Percentiles rank a stretch among this genome's conserved stretches.
Evolutionary conservation across 2,329 filamentous ascomycete genomes (phyloP).

Genomic region (Pyricularia sp.): DNA sequence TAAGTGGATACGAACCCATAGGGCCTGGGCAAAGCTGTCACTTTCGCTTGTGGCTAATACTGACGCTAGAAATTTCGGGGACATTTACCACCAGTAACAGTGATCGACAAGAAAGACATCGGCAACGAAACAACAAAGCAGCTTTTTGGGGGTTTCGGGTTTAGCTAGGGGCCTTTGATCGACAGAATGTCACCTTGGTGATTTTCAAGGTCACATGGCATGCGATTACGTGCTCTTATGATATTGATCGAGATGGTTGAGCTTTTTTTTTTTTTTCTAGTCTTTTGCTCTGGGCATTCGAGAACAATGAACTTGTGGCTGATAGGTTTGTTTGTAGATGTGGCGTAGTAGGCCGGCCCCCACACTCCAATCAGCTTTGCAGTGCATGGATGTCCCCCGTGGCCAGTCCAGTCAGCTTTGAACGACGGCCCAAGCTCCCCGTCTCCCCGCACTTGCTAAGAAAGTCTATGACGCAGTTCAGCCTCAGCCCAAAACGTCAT

Average conservation of each 20-base stretch:
- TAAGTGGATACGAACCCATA: background rate
- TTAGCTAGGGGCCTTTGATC: background rate
- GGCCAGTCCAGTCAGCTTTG: background rate
- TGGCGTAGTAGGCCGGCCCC: background rate
- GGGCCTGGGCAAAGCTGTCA: background rate
- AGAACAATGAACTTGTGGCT: background rate
- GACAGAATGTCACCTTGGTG: background rate
- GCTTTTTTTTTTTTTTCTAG: no score
- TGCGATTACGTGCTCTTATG: background rate
- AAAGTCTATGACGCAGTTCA: slow-evolving; percentile 1
- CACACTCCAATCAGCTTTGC: background rate
- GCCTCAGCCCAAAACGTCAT: slow-evolving; percentile 1
- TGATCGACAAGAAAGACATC: background rate
- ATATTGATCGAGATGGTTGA: background rate
- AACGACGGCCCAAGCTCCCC: background rate
- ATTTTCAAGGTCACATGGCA: background rate
- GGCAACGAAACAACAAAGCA: background rate
- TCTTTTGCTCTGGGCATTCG: background rate
- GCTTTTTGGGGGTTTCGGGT: background rate
- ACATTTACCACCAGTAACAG: background rate
- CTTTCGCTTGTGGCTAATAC: background rate
- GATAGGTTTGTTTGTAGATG: background rate
- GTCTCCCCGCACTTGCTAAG: background rate
- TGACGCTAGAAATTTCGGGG: background rate
- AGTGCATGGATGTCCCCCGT: background rate